These are phyloP conservation scores for Xylaria scruposa DNA, from an alignment of 495 filamentous ascomycete species.

Conservation along the genomic window DNA sequence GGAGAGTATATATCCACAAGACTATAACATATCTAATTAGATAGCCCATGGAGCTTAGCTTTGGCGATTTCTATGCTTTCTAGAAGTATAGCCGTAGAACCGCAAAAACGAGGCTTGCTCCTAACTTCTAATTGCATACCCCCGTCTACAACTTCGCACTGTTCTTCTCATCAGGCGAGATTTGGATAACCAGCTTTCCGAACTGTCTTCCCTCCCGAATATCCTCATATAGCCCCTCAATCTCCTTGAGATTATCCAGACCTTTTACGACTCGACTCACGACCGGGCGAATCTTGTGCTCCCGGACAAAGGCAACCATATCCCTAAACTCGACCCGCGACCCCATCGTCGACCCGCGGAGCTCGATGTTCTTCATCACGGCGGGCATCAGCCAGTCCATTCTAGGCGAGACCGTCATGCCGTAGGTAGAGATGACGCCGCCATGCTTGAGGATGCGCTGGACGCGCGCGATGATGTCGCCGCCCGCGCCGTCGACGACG, in stretches of 20 bases:
- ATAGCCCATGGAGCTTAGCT: not conserved
- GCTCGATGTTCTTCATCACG: slow-evolving; percentile 77
- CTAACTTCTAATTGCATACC: not conserved
- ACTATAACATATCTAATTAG: not conserved
- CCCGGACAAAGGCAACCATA: slow-evolving; percentile 75
- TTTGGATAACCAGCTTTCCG: slow-evolving; percentile 73
- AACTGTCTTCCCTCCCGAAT: slow-evolving; percentile 79
- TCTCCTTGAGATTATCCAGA: slow-evolving; percentile 67
- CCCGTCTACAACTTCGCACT: slow-evolving; percentile 10
- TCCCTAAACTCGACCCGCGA: slow-evolving; percentile 75
- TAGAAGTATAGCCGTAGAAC: not conserved
- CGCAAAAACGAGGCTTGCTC: not conserved
- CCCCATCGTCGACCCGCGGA: slow-evolving; percentile 77
- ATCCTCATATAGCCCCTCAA: slow-evolving; percentile 75
- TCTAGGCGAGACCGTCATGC: slow-evolving; percentile 78
- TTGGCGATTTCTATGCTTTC: not conserved
- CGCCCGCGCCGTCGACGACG: slow-evolving; percentile 79
- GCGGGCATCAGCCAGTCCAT: slow-evolving; percentile 75
- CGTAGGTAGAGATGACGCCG: slow-evolving; percentile 73
- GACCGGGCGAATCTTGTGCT: slow-evolving; percentile 68
- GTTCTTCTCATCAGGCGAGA: slow-evolving; percentile 34
- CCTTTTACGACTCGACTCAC: slow-evolving; percentile 67
- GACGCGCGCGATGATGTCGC: slow-evolving; percentile 68
- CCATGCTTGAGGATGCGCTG: slow-evolving; percentile 65
- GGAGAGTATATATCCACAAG: not conserved